These are phyloP conservation scores for Rhynchospora pubera DNA, from an alignment of 176 grass and related monocot genomes.

Conservation along the genomic window DNA sequence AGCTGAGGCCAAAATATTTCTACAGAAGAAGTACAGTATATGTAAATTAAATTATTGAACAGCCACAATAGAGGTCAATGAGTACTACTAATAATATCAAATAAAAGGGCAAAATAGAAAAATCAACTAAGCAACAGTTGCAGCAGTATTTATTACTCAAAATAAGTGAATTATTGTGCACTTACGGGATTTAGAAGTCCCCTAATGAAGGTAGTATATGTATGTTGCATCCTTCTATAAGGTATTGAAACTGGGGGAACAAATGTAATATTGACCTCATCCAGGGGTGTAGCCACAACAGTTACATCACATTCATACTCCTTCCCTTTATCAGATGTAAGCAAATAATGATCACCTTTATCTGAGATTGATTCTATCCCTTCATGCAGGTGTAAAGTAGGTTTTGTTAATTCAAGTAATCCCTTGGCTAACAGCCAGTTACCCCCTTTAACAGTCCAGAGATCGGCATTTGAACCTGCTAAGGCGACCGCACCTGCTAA, in stretches of 20 bases:
- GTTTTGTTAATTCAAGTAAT: slow-evolving; percentile 52
- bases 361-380: slow-evolving; percentile 56
- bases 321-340: slow-evolving; percentile 56
- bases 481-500: slow-evolving; percentile 78
- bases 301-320: slow-evolving; percentile 63
- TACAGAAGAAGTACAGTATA: slow-evolving; percentile 15
- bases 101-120: not conserved
- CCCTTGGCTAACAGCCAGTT: slow-evolving; percentile 70
- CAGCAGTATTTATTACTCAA: not conserved
- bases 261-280: slow-evolving; percentile 82
- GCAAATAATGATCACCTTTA: slow-evolving; percentile 55
- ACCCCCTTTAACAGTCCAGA: slow-evolving; percentile 78
- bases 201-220: slow-evolving; percentile 70
- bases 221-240: slow-evolving; percentile 78
- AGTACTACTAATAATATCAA: not conserved
- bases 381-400: slow-evolving; percentile 78
- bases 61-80: not conserved
- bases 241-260: slow-evolving; percentile 57
- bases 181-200: slow-evolving; percentile 85
- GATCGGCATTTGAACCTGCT: slow-evolving; percentile 65
- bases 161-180: not conserved
- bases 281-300: slow-evolving; percentile 71
- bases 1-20: slow-evolving; percentile 71
- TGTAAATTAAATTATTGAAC: not conserved
- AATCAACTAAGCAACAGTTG: not conserved